Conservation (phyloP, 176 grass and related monocot species). For the Dendrocalamus sinicus region DNA sequence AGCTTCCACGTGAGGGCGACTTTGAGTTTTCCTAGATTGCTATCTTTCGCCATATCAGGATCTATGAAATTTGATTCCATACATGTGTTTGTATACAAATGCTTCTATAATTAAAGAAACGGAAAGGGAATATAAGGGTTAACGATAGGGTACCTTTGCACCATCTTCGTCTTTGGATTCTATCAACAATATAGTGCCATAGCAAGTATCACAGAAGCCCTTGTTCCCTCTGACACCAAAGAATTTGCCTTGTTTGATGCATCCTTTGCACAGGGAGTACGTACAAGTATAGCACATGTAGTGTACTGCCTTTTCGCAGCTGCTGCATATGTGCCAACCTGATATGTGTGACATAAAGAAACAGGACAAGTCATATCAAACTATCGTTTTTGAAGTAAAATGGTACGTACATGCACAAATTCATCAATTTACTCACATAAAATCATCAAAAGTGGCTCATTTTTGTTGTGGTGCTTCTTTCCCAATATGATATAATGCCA, state of each 20-base stretch:
- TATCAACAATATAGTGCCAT: conserved; percentile 78
- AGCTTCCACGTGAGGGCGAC: no score
- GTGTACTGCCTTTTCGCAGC: conserved; percentile 75
- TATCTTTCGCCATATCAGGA: no score
- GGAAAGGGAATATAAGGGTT: conserved; percentile 24
- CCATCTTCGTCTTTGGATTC: conserved; percentile 67
- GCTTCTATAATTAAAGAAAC: conserved; percentile 8
- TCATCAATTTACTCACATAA: not conserved
- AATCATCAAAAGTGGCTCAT: conserved; percentile 8
- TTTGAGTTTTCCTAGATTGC: no score
- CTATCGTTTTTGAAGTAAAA: not conserved
- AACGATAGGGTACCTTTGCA: conserved; percentile 60
- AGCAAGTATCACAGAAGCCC: conserved; percentile 98
- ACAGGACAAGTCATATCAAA: conserved; percentile 35
- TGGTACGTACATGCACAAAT: not conserved
- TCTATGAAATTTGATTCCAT: conserved; percentile 6
- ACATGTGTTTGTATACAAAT: not conserved
- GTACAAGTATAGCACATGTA: conserved; percentile 98
- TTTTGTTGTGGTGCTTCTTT: not conserved
- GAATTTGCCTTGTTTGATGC: conserved; percentile 70
- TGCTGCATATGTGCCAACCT: conserved; percentile 99
- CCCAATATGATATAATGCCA: conserved; percentile 26
- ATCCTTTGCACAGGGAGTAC: conserved; percentile 90
- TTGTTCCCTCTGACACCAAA: conserved; percentile 90
- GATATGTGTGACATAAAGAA: conserved; percentile 46